These are phyloP conservation scores for Cryptomeria japonica DNA, from an alignment of 75 land plant species.

Conservation along the genomic window DNA sequence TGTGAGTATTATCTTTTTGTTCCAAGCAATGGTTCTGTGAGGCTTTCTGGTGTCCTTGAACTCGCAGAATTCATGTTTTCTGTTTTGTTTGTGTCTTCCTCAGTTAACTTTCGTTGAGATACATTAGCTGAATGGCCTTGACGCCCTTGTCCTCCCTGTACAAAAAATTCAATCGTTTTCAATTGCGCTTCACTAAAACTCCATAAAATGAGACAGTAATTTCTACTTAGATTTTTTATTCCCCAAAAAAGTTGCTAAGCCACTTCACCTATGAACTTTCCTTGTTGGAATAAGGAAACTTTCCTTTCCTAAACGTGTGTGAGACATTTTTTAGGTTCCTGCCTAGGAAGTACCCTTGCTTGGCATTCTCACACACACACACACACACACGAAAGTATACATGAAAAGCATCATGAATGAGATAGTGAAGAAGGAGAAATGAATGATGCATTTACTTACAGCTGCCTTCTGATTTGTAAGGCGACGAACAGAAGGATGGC, in stretches of 20 bases:
- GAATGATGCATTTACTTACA: constrained; percentile 21
- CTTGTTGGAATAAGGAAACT: background rate
- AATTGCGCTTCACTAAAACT: background rate
- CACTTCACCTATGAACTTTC: background rate
- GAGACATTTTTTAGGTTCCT: background rate
- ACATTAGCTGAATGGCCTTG: background rate
- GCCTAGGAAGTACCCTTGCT: background rate
- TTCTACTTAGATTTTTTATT: background rate
- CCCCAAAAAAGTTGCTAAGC: background rate
- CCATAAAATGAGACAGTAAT: background rate
- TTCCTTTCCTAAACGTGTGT: background rate
- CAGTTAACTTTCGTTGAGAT: background rate
- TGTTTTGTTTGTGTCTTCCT: background rate
- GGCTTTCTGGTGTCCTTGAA: background rate
- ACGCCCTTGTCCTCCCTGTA: constrained; percentile 16
- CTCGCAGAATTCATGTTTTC: constrained; percentile 6
- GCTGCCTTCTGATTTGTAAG: constrained; percentile 39
- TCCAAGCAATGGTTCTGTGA: constrained; percentile 17
- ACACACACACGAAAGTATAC: background rate
- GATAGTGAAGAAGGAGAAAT: background rate
- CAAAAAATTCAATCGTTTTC: background rate
- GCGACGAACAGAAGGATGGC: constrained; percentile 57
- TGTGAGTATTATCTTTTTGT: constrained; percentile 14
- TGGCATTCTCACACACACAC: background rate
- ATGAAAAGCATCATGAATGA: background rate